Base-by-base conservation (phyloP, 139 green algal species). In the Tetradesmus lagerheimii region DNA sequence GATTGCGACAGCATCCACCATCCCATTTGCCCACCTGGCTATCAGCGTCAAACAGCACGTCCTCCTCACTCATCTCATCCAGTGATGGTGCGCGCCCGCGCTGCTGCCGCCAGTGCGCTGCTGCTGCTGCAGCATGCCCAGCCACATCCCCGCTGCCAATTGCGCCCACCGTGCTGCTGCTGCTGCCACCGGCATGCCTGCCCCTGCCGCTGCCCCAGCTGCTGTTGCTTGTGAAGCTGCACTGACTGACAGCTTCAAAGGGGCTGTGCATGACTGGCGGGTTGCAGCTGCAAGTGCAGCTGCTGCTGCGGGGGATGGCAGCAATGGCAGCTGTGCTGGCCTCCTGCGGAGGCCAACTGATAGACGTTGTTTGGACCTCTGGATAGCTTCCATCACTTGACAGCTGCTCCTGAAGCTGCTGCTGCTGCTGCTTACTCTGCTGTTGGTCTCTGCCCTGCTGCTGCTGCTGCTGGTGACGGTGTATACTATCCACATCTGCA, bases 61-160 rank as follows among this genome's bases (percentile, higher is more conserved):
- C 85, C 47, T 89, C 85, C 34, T 89, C 85, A 74, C 71, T 89
- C 53, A 89, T 81, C 45, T 89, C 85, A 71, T 89, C 85, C 41
- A 84, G 16, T 35, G 85, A 89, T 15, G 76, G 41, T 8, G 31
- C 29, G 9, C 85, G 31, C 35, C 50, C 45, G 16, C 37, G 43
- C 80, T 67, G 80, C 25, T 37, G 43, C 39, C 45, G 41, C 43
- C 39, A 66, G 2, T 86, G 80, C 80, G 27, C 39, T 50, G 85
- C 83, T 75, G 66, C 39, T 35, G 75, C 75, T 6, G 75, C 75
- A 27, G 75, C 75, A 81, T 81, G 35, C 75, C 18, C 35, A 45
- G 75, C 35, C 75, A 81, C 23, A 41, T 62, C 20, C 1, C 41
- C 67, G 85, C 85, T n/a, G 64, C 66, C 83, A 57, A 5, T 8